Evolutionary conservation across 805 yeast genomes (phyloP).

Genomic region (Lachancea meyersii): DNA sequence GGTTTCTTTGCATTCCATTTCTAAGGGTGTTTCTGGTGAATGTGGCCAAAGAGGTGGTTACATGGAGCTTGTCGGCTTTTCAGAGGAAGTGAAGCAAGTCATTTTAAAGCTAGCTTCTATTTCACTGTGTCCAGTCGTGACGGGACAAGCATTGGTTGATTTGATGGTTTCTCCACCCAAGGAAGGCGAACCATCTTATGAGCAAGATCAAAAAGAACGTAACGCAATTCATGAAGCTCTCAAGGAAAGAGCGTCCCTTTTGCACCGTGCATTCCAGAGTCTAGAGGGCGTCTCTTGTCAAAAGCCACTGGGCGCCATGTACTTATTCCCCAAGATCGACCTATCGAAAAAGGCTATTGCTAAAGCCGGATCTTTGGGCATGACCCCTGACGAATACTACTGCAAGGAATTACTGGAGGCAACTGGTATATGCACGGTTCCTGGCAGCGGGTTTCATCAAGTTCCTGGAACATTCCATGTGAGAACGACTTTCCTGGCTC

Average conservation of each 20-base stretch:
- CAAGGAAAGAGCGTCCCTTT: slow-evolving; percentile 51
- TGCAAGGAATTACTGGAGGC: slow-evolving; percentile 74
- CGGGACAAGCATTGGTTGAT: slow-evolving; percentile 91
- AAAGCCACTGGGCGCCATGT: slow-evolving; percentile 96
- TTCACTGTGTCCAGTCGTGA: slow-evolving; percentile 86
- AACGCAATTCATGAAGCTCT: slow-evolving; percentile 55
- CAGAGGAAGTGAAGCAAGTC: slow-evolving; percentile 58
- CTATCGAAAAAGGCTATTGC: slow-evolving; percentile 59
- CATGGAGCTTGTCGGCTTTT: slow-evolving; percentile 86
- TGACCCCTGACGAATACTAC: slow-evolving; percentile 80
- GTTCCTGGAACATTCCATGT: slow-evolving; percentile 82
- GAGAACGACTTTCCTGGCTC: slow-evolving; percentile 95
- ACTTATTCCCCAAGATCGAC: slow-evolving; percentile 75
- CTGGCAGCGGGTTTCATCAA: slow-evolving; percentile 97
- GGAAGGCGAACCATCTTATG: slow-evolving; percentile 69
- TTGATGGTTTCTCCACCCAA: slow-evolving; percentile 90
- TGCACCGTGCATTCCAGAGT: slow-evolving; percentile 63
- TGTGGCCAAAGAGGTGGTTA: slow-evolving; percentile 99
- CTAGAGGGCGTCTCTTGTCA: slow-evolving; percentile 84
- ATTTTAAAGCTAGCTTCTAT: slow-evolving; percentile 84
- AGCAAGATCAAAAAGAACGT: slow-evolving; percentile 58
- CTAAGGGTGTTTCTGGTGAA: slow-evolving; percentile 96
- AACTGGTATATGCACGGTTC: slow-evolving; percentile 96
- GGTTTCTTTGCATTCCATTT: slow-evolving; percentile 93
- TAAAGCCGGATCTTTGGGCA: slow-evolving; percentile 49